These are phyloP conservation scores for Rhizopus sp. DNA, from an alignment of 371 early-diverging fungal species.

Conservation along the genomic window DNA sequence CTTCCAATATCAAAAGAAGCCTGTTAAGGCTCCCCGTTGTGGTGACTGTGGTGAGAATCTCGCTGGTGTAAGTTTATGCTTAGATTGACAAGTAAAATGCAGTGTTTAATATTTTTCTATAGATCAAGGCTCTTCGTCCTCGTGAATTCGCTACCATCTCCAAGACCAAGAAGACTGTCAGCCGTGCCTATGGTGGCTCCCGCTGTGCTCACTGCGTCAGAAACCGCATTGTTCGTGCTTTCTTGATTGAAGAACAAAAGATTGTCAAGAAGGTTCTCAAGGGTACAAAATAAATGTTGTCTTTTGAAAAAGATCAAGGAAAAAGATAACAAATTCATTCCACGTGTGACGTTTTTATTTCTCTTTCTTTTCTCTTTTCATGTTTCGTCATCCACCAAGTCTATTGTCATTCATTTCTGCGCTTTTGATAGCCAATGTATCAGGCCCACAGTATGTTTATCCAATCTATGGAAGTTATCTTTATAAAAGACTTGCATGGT, in stretches of 20 bases:
- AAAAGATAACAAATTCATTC: background rate
- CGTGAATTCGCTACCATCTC: constrained; percentile 87
- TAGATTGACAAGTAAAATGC: constrained; percentile 1
- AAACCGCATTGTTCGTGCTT: constrained; percentile 95
- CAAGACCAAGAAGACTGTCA: constrained; percentile 92
- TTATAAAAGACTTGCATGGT: constrained; percentile 39
- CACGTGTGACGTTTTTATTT: too few relatives aligned
- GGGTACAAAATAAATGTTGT: constrained; percentile 56
- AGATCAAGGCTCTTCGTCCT: constrained; percentile 93
- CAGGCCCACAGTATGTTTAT: constrained; percentile 52
- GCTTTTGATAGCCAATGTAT: constrained; percentile 42
- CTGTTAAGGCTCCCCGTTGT: constrained; percentile 90
- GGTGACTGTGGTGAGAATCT: constrained; percentile 96
- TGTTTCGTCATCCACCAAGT: background rate
- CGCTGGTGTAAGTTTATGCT: constrained; percentile 73
- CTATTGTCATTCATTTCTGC: constrained; percentile 32
- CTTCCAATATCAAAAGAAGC: constrained; percentile 92
- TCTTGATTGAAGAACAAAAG: constrained; percentile 99
- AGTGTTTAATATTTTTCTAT: constrained; percentile 1
- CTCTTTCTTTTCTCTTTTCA: background rate
- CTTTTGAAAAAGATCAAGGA: constrained; percentile 5
- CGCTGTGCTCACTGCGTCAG: constrained; percentile 95
- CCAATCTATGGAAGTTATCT: constrained; percentile 44
- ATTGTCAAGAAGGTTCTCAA: constrained; percentile 98
- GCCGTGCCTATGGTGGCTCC: constrained; percentile 97